Evolutionary conservation across 2,329 filamentous ascomycete species (phyloP).

Genomic region (Microdochium trichocladiopsis): DNA sequence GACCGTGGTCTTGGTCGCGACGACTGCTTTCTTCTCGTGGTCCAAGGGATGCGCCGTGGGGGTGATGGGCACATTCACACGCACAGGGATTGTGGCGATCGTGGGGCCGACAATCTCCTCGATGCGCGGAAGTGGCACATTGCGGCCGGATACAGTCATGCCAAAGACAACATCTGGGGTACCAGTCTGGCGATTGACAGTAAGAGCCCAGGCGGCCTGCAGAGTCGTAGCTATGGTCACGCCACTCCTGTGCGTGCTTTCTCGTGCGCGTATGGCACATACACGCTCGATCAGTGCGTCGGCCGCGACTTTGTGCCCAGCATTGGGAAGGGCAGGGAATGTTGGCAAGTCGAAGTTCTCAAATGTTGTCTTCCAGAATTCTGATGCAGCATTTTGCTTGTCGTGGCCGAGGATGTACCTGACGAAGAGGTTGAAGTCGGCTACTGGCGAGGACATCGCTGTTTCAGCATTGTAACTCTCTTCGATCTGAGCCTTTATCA

Average conservation of each 20-base stretch:
- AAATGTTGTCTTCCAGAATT: neutral
- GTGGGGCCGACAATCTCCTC: slow-evolving; percentile 11
- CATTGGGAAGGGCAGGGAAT: neutral
- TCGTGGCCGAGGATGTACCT: neutral
- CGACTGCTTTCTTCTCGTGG: neutral
- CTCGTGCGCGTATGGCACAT: neutral
- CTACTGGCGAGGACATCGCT: neutral
- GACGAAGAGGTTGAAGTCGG: slow-evolving; percentile 1
- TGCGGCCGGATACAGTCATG: slow-evolving; percentile 29
- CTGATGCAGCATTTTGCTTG: neutral
- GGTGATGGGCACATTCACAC: slow-evolving; percentile 13
- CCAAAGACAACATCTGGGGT: slow-evolving; percentile 22
- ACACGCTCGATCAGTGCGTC: neutral
- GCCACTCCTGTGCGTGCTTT: neutral
- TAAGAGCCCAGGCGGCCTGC: neutral
- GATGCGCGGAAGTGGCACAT: slow-evolving; percentile 6
- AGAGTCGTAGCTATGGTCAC: neutral
- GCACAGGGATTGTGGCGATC: slow-evolving; percentile 31
- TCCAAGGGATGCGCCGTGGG: neutral
- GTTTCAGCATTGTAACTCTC: neutral
- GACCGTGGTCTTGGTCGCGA: slow-evolving; percentile 18
- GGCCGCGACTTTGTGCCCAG: neutral
- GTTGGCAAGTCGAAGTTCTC: neutral
- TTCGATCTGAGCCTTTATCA: neutral
- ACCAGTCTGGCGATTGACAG: neutral